These are phyloP conservation scores for Citrullus amarus DNA, from an alignment of 306 rosid genomes.

Conservation along the genomic window DNA sequence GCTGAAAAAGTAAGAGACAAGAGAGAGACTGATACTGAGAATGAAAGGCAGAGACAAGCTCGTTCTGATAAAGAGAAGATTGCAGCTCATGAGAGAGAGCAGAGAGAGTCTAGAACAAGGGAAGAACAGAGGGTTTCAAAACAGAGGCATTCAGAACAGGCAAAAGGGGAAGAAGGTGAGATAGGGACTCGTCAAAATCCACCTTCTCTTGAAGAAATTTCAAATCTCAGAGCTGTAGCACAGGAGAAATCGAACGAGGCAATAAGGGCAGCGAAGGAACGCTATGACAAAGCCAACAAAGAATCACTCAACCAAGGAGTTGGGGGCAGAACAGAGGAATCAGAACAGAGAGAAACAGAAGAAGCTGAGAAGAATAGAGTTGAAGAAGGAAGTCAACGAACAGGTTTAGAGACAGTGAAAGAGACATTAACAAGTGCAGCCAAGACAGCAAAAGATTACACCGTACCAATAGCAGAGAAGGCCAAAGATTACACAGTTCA, in stretches of 20 bases:
- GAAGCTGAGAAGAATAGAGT: not conserved
- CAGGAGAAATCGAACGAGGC: slow-evolving; percentile 35
- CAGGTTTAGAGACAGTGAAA: slow-evolving; percentile 23
- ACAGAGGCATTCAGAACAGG: not conserved
- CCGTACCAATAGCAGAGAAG: slow-evolving; percentile 28
- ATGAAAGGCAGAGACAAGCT: not conserved
- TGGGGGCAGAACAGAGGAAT: slow-evolving; percentile 8
- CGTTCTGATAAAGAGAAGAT: too few species aligned
- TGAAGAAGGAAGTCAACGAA: slow-evolving; percentile 22
- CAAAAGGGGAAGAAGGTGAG: not conserved
- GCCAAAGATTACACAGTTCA: slow-evolving; percentile 28
- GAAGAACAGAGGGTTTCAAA: slow-evolving; percentile 6
- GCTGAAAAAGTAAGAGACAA: slow-evolving; percentile 21
- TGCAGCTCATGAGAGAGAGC: slow-evolving; percentile 4
- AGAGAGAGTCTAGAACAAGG: not conserved
- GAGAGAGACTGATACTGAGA: not conserved
- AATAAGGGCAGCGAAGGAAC: slow-evolving; percentile 29
- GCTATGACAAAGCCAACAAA: slow-evolving; percentile 26
- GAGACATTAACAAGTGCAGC: slow-evolving; percentile 22
- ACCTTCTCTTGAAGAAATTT: slow-evolving; percentile 5
- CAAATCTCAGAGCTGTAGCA: slow-evolving; percentile 13
- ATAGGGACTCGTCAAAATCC: not conserved
- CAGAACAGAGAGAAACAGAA: slow-evolving; percentile 12
- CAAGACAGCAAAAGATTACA: slow-evolving; percentile 22
- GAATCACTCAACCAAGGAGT: slow-evolving; percentile 24